Base-by-base conservation (phyloP, 164 flowering plant species). In the Macadamia tetraphylla region DNA sequence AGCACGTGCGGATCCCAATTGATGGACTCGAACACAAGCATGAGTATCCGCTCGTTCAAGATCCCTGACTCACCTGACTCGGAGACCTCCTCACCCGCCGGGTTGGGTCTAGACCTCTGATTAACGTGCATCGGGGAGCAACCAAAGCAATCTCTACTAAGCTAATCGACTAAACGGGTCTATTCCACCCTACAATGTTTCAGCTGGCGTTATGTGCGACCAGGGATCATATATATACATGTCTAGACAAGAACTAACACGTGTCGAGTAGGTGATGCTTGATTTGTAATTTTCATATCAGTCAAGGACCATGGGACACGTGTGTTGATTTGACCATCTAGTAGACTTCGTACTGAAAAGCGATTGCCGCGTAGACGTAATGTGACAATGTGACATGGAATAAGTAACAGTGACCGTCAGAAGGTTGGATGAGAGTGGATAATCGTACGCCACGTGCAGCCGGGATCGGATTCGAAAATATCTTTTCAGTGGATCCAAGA, bases 1-100 rank as follows among this genome's bases (percentile, higher is more conserved):
- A 90, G 80, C 7, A 71, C 63, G 6, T 67, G 85, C 0, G 91
- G 76, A 65, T 92, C 94, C 96, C 98, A 92, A 10, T 85, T 75
- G 58, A 88, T 70, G 12, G 81, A 74, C 78, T 78, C 73, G 77
- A 90, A 82, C 30, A 92, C 76, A 1, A 87, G 71, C 2, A 83
- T 8, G 23, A 92, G 85, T 1, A 90, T 40, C 8, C 82, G 79
- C 83, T 90, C 98, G 83, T 87, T 77, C 14, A 76, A 72, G 0
- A 92, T 71, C 6, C 88, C 90, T 53, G 86, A 77, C 4, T 84
- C 84, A 23, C 44, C 64, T 15, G 76, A 73, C 29, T 74, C 81
- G 65, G 80, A 18, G 1, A 35, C 40, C 3, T 58, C 66, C 15
- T 60, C 70, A 67, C 74, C 52, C 68, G 68, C 65, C 23, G 77